A percentile compares a stretch with the other conserved stretches of the same genome.
phyloP scores from a whole-genome alignment of 192 early-diverging fungal species.

The Geosiphon pyriformis region DNA sequence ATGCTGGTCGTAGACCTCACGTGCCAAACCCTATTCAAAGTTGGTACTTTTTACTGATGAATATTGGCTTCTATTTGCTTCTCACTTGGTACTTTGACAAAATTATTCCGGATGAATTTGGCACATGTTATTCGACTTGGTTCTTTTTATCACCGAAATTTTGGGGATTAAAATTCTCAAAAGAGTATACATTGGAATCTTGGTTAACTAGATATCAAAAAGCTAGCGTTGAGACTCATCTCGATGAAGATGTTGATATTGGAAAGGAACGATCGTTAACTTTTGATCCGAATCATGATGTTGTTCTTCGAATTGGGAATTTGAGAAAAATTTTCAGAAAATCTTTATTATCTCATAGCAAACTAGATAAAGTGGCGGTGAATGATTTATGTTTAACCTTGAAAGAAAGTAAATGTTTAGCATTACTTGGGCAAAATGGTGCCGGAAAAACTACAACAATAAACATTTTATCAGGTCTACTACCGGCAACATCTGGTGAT shows the following conservation, averaged over 20 bases:
- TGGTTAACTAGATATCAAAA: constrained; percentile 40
- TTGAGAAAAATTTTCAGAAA: constrained; percentile 53
- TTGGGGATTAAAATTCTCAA: constrained; percentile 53
- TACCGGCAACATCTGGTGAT: constrained; percentile 59
- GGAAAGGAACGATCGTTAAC: constrained; percentile 34
- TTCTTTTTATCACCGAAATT: constrained; percentile 65
- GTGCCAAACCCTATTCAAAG: constrained; percentile 55
- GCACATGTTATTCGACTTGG: constrained; percentile 35
- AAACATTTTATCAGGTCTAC: constrained; percentile 70
- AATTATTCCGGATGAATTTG: constrained; percentile 74
- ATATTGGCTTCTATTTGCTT: constrained; percentile 52
- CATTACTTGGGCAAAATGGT: constrained; percentile 70
- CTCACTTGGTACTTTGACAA: constrained; percentile 70
- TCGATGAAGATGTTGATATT: constrained; percentile 53
- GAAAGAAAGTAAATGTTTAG: constrained; percentile 50
- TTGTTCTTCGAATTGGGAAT: constrained; percentile 46
- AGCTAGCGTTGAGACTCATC: constrained; percentile 15
- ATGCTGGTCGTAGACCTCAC: constrained; percentile 35
- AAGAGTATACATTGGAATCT: constrained; percentile 25
- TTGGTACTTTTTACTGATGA: constrained; percentile 61
- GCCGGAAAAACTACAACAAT: constrained; percentile 79
- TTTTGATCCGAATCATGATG: constrained; percentile 36
- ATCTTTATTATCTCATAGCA: constrained; percentile 31
- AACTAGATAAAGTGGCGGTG: constrained; percentile 49
- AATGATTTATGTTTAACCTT: constrained; percentile 45